Evolutionary conservation across 2,329 filamentous ascomycete species (phyloP).

Genomic region (Cryphonectria parasitica): DNA sequence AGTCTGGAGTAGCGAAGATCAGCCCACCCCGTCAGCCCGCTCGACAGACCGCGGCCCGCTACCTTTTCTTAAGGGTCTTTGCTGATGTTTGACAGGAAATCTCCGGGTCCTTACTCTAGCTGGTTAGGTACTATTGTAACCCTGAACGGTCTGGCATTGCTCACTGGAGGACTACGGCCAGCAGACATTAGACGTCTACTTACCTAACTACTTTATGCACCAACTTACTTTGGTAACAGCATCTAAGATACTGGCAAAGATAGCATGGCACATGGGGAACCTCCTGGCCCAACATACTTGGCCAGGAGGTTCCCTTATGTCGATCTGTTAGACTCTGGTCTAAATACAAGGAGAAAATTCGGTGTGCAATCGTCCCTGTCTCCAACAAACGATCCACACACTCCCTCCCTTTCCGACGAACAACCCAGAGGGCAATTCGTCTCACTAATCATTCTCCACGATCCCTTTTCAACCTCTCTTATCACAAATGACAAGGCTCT

Average conservation of each 20-base stretch:
- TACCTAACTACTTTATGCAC: too few relatives aligned
- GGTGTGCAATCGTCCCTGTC: not conserved
- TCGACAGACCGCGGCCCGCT: not conserved
- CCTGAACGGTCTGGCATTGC: not conserved
- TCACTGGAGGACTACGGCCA: not conserved
- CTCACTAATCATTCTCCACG: not conserved
- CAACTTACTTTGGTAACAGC: too few relatives aligned
- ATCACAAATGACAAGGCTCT: conserved; percentile 10
- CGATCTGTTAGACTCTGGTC: not conserved
- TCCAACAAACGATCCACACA: not conserved
- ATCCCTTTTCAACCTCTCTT: not conserved
- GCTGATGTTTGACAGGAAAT: conserved; percentile 3
- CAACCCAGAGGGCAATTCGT: not conserved
- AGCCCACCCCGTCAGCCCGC: conserved; percentile 11
- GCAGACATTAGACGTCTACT: too few relatives aligned
- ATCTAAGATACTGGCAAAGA: too few relatives aligned
- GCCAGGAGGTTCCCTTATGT: not conserved
- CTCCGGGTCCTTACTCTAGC: conserved; percentile 2
- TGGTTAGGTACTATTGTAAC: not conserved
- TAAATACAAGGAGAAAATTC: not conserved
- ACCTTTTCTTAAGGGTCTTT: not conserved
- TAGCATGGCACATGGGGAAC: too few relatives aligned
- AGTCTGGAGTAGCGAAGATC: conserved; percentile 7
- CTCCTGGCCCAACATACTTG: not conserved
- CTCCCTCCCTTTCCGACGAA: not conserved